Evolutionary conservation across 2,329 filamentous ascomycete species (phyloP).

Genomic region (Pseudocercospora ulei): DNA sequence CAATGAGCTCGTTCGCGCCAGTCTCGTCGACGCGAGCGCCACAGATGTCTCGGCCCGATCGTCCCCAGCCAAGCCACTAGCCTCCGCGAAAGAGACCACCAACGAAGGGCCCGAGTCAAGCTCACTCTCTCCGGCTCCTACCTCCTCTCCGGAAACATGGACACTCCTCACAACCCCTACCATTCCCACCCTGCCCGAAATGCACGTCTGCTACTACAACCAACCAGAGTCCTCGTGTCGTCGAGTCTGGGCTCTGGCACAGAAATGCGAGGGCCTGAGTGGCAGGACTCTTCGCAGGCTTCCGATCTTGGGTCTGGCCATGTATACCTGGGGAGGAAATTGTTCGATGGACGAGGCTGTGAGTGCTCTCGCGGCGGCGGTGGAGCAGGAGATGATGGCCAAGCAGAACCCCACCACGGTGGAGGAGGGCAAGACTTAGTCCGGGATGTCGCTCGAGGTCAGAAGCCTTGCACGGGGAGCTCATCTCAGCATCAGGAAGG

Average conservation of each 20-base stretch:
- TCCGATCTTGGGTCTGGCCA: conserved; percentile 37
- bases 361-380: conserved; percentile 33
- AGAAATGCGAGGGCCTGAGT: conserved; percentile 36
- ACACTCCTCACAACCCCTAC: conserved; percentile 12
- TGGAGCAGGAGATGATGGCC: conserved; percentile 31
- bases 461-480: background rate
- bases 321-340: conserved; percentile 34
- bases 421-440: no score
- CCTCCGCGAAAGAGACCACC: no score
- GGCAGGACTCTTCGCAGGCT: conserved; percentile 38
- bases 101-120: conserved; percentile 1
- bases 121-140: background rate
- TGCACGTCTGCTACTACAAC: conserved; percentile 21
- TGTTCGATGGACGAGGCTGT: conserved; percentile 36
- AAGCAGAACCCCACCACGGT: conserved; percentile 14
- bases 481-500: no score
- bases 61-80: background rate
- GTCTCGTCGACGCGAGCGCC: conserved; percentile 31
- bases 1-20: conserved; percentile 38
- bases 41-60: conserved; percentile 1
- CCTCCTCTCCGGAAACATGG: conserved; percentile 13
- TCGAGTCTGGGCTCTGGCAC: conserved; percentile 32
- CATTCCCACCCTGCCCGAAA: conserved; percentile 31
- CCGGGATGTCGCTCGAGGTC: no score
- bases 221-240: conserved; percentile 25